A percentile compares a stretch with the other conserved stretches of the same genome.
phyloP scores from a whole-genome alignment of 345 rosid species.

The Acer saccharum region DNA sequence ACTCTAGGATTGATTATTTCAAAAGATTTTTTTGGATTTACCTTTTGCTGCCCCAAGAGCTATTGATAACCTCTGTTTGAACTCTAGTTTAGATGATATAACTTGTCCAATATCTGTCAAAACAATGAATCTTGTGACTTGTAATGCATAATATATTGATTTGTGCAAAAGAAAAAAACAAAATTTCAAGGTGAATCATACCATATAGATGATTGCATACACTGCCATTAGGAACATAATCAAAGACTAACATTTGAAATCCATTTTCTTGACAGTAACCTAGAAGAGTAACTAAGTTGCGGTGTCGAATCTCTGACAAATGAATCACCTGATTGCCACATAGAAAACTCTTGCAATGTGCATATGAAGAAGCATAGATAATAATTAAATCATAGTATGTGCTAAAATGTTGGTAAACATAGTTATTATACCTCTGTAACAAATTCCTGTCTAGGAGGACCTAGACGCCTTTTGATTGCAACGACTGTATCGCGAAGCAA shows the following conservation, averaged over 20 bases:
- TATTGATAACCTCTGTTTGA: slow-evolving; percentile 62
- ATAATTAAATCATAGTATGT: background rate
- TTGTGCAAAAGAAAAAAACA: background rate
- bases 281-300: slow-evolving; percentile 57
- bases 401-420: no score
- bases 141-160: background rate
- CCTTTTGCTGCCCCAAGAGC: slow-evolving; percentile 80
- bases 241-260: slow-evolving; percentile 56
- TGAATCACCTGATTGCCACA: slow-evolving; percentile 42
- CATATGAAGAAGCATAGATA: no score
- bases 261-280: slow-evolving; percentile 63
- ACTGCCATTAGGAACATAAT: slow-evolving; percentile 68
- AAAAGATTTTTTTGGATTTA: slow-evolving; percentile 25
- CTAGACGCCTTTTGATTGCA: slow-evolving; percentile 56
- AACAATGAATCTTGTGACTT: slow-evolving; percentile 5
- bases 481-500: slow-evolving; percentile 46
- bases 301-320: slow-evolving; percentile 59
- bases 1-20: background rate
- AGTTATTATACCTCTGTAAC: slow-evolving; percentile 44
- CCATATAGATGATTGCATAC: slow-evolving; percentile 58
- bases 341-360: background rate
- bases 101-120: slow-evolving; percentile 42
- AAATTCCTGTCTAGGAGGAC: slow-evolving; percentile 43
- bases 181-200: slow-evolving; percentile 22
- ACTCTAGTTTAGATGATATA: slow-evolving; percentile 52